Evolutionary conservation across 1,139 yeast species (phyloP), one percentile per base, ranked within the genome.

Genomic region (Chernovozyma aurita): DNA sequence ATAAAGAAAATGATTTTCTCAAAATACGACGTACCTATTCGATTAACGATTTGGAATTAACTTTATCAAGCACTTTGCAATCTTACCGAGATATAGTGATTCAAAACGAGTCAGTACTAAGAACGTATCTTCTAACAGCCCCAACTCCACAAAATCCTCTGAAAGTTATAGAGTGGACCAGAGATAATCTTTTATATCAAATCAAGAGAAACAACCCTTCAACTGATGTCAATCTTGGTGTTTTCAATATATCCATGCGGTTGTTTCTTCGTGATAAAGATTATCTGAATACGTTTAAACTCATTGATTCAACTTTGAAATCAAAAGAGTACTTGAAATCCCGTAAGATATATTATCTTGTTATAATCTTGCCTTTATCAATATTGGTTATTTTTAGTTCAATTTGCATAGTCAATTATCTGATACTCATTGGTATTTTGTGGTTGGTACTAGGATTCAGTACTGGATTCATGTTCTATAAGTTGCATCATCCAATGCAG

Each of bases 261-360:
- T n/a, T 21, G 9, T 45, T 67, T 7, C 47, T 68, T 4, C 45
- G 44, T 3, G 43, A 50, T n/a, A 59, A 59, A 32, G 73, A 68
- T 43, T 68, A 66, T 45, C 46, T 49, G 31, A 58, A 56, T 31
- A 50, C 63, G 27, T 59, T 66, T 42, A 52, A 53, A 33, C 43
- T 68, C 17, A 41, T 68, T 3, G 69, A 66, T 30, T 27, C 31
- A 13, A 61, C 65, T n/a, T 32, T 45, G 11, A 42, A 39, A 1
- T 40, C 46, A 3, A 13, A 16, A 12, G 28, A 26, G 28, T 26
- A 26, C 18, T 16, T 26, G 17, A 13, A 12, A 12, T 6, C 28
- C 12, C 28, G 28, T 16, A 8, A 8, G 6, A 8, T 26, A 12
- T 20, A 20, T 20, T 13, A 12, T 6, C 28, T 26, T 8, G 12